phyloP scores from a whole-genome alignment of 2,329 filamentous ascomycete species.

The Colletotrichum sp. region DNA sequence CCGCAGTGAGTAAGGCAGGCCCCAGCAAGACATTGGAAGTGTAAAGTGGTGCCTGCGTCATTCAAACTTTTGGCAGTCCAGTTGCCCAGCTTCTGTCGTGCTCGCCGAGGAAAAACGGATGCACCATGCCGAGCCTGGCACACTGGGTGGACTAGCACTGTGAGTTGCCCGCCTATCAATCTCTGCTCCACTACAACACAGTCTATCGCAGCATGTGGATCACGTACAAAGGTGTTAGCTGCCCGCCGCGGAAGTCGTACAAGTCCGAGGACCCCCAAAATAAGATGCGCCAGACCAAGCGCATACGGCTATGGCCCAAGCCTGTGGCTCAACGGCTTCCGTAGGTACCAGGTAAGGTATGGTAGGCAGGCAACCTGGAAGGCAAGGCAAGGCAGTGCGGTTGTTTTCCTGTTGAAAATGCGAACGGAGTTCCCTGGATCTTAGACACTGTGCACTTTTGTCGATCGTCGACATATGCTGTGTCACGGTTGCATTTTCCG shows the following conservation, averaged over 20 bases:
- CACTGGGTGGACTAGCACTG: not conserved
- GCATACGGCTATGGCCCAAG: not conserved
- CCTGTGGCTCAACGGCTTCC: not conserved
- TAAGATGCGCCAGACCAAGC: not conserved
- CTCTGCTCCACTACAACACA: not conserved
- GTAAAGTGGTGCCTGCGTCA: conserved; percentile 8
- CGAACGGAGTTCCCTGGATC: not conserved
- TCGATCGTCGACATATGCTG: not conserved
- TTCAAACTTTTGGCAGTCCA: not conserved
- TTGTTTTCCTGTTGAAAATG: not conserved
- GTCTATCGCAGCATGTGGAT: not conserved
- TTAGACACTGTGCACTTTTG: not conserved
- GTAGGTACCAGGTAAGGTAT: too few relatives aligned
- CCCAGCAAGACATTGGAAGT: not conserved
- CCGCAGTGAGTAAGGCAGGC: conserved; percentile 2
- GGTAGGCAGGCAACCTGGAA: too few relatives aligned
- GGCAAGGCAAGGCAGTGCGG: not conserved
- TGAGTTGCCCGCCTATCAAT: not conserved
- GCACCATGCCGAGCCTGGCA: conserved; percentile 14
- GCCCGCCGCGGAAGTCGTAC: not conserved
- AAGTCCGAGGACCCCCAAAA: not conserved
- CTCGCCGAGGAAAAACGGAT: conserved; percentile 9
- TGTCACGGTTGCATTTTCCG: not conserved
- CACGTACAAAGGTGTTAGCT: not conserved
- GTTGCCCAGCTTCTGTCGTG: not conserved